These are phyloP conservation scores for Talaromyces sp. DNA, from an alignment of 2,329 filamentous ascomycete genomes.

Conservation along the genomic window DNA sequence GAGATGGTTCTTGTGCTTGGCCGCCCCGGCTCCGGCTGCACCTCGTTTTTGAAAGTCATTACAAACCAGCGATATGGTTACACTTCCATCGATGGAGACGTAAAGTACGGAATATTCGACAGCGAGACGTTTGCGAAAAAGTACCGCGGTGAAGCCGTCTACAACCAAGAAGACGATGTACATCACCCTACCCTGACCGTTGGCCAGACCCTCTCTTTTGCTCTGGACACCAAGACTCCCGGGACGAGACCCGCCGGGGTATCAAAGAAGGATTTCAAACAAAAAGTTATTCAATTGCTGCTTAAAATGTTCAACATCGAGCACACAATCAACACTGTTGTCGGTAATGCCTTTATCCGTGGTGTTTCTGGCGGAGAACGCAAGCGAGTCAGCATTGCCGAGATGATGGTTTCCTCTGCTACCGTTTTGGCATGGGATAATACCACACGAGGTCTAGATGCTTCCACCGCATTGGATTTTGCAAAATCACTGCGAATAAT, in stretches of 20 bases:
- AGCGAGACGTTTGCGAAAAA: constrained; percentile 62
- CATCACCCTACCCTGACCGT: constrained; percentile 83
- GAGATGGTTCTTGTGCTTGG: constrained; percentile 87
- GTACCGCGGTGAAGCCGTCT: constrained; percentile 77
- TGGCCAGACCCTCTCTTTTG: constrained; percentile 79
- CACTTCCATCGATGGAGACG: constrained; percentile 62
- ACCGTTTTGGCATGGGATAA: constrained; percentile 74
- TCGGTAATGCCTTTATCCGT: constrained; percentile 75
- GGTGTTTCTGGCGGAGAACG: constrained; percentile 76
- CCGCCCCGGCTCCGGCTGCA: constrained; percentile 67
- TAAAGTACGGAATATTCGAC: constrained; percentile 69
- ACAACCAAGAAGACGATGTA: constrained; percentile 72
- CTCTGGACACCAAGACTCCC: constrained; percentile 77
- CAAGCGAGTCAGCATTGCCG: constrained; percentile 75
- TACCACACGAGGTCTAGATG: constrained; percentile 63
- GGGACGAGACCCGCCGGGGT: constrained; percentile 67
- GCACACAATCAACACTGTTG: constrained; percentile 77
- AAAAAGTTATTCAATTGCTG: constrained; percentile 66
- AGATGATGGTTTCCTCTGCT: constrained; percentile 72
- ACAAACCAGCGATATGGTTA: constrained; percentile 62
- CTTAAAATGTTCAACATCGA: constrained; percentile 93
- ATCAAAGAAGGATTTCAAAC: constrained; percentile 25
- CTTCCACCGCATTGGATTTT: constrained; percentile 63
- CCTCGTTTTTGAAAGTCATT: constrained; percentile 63
- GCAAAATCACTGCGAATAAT: constrained; percentile 67